Evolutionary conservation across 768 basidiomycete species (phyloP).

Genomic region (Mycena amicta): DNA sequence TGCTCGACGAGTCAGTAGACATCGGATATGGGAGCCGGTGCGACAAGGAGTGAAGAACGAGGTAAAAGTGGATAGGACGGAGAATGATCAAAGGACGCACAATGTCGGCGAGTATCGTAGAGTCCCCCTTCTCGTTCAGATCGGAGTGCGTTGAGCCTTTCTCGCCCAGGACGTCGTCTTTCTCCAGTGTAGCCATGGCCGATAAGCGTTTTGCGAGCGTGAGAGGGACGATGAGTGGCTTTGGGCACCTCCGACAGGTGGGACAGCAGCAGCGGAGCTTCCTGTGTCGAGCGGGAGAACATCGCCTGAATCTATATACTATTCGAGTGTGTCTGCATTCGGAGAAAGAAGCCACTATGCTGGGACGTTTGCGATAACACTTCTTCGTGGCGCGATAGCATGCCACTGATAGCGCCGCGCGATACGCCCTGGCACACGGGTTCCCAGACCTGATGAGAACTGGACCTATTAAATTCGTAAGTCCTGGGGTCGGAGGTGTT

Average conservation of each 20-base stretch:
- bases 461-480: too few relatives aligned
- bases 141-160: not conserved
- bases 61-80: not conserved
- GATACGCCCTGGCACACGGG: too few relatives aligned
- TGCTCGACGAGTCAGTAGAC: too few relatives aligned
- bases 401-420: too few relatives aligned
- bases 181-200: not conserved
- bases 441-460: too few relatives aligned
- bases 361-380: not conserved
- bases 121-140: not conserved
- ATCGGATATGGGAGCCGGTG: too few relatives aligned
- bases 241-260: too few relatives aligned
- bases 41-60: not conserved
- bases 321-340: not conserved
- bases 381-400: not conserved
- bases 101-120: not conserved
- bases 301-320: not conserved
- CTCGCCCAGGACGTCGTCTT: not conserved
- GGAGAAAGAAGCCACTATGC: not conserved
- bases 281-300: not conserved
- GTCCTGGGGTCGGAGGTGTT: too few relatives aligned
- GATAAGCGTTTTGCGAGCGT: not conserved
- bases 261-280: too few relatives aligned
- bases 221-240: not conserved
- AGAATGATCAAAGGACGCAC: not conserved